Base-by-base conservation (phyloP, 2,329 filamentous ascomycete species). In the Penicillium sp. region DNA sequence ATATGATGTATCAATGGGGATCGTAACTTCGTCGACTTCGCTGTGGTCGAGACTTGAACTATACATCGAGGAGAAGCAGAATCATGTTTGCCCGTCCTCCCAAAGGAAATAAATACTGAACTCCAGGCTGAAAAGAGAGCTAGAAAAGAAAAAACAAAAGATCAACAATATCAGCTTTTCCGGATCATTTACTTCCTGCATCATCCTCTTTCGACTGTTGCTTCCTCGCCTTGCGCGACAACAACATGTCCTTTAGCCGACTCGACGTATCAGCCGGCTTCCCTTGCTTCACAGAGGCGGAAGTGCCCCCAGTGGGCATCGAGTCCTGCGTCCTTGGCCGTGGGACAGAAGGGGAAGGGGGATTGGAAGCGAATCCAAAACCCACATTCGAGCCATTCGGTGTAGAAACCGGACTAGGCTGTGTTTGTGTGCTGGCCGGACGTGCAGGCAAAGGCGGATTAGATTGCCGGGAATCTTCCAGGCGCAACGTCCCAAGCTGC, bases 201-300 rank as follows among this genome's bases (percentile, higher is more conserved):
- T 56, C 49, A 11, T 55, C 55, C 21, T 57, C 51, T 4, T 34
- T 46, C 29, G 54, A 23, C 23, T 45, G 43, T 54, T 58, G 57
- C 48, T 65, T 66, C 44, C 62, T 67, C 15, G n/a, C 25, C n/a
- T 46, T 54, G 21, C 59, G 58, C 27, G 60, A 52, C 33, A 62
- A 62, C 1, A 67, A 43, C 36, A 66, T 64, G 27, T 62, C 64
- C 36, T 63, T 65, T 1, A 67, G 31, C 13, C 63, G 60, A 34
- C 44, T 60, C 3, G 52, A 53, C 0, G 56, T 45, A 23, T 58
- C 56, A 51, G 21, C n/a, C 0, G 55, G n/a, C 44, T 55, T 61
- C 7, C 21, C 36, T 38, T 62, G 65, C 43, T 59, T 63, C n/a
- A 52, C 50, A 11, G 31, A 10, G n/a, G 27, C 19, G 7, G 60